Percentiles rank a stretch among this genome's conserved stretches.
Conservation (phyloP, 163 green algal species). For the Smithsoniella earleae region DNA sequence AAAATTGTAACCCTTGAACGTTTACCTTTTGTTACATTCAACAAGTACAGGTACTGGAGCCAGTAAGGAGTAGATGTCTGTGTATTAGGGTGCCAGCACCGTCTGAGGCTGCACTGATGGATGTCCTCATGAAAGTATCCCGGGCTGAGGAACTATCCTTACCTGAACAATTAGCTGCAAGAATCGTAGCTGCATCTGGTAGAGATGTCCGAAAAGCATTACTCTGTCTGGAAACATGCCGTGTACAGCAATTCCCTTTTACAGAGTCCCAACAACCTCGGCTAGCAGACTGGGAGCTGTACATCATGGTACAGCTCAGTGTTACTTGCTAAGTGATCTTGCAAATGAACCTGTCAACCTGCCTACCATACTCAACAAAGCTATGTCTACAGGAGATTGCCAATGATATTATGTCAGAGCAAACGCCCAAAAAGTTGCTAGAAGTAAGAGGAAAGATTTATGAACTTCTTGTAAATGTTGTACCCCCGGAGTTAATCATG, state of each 20-base stretch:
- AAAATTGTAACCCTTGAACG: neutral
- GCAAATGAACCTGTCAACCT: no score
- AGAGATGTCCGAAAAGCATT: constrained; percentile 55
- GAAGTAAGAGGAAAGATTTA: constrained; percentile 85
- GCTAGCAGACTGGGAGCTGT: constrained; percentile 79
- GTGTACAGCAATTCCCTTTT: constrained; percentile 61
- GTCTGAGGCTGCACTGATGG: constrained; percentile 46
- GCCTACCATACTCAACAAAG: neutral
- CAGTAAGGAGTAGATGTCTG: constrained; percentile 77
- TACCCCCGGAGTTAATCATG: constrained; percentile 81
- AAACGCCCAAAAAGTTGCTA: constrained; percentile 75
- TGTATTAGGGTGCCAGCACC: constrained; percentile 77
- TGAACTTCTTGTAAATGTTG: constrained; percentile 95
- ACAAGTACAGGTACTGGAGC: constrained; percentile 70
- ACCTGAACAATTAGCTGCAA: constrained; percentile 50
- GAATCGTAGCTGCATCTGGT: constrained; percentile 44
- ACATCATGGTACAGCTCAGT: constrained; percentile 49
- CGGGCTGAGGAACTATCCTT: constrained; percentile 61
- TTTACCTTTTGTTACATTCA: neutral
- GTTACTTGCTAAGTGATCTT: neutral
- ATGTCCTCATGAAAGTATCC: constrained; percentile 63
- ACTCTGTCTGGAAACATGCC: constrained; percentile 65
- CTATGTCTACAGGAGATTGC: constrained; percentile 64
- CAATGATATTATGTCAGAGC: constrained; percentile 75
- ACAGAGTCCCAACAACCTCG: constrained; percentile 48